A percentile compares a stretch with the other conserved stretches of the same genome.
Evolutionary conservation across 2,329 filamentous ascomycete species (phyloP).

Genomic region (Hyphodiscus sp.): DNA sequence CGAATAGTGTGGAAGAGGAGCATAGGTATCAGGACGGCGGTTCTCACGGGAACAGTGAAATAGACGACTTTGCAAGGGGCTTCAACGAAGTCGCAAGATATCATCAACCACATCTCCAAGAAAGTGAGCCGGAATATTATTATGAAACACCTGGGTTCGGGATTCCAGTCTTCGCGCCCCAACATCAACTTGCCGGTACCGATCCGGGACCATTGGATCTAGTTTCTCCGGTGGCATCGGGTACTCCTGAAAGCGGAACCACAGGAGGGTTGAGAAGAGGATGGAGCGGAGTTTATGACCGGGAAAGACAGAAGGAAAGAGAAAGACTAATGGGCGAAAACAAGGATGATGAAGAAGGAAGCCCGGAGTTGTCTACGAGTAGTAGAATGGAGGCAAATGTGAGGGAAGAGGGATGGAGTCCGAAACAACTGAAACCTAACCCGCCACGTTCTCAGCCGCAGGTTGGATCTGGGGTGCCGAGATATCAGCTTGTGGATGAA

Average conservation of each 20-base stretch:
- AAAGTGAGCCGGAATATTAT: neutral
- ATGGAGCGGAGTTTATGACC: neutral
- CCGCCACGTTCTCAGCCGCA: neutral
- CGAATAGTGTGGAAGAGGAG: neutral
- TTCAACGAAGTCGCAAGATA: conserved; percentile 6
- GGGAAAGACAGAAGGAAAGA: neutral
- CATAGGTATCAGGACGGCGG: neutral
- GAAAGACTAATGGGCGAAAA: neutral
- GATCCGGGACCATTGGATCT: neutral
- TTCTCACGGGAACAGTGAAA: conserved; percentile 1
- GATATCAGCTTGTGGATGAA: conserved; percentile 1
- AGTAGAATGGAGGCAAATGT: neutral
- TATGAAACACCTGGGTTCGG: neutral
- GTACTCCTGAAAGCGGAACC: neutral
- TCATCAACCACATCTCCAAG: neutral
- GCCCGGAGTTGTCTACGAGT: too few relatives aligned
- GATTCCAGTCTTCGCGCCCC: neutral
- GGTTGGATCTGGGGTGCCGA: neutral
- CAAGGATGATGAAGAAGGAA: neutral
- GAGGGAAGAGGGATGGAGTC: neutral
- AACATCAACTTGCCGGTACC: neutral
- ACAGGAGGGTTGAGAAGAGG: neutral
- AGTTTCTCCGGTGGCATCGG: neutral
- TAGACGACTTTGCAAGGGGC: conserved; percentile 13
- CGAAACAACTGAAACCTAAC: neutral